Evolutionary conservation across 1,139 yeast species (phyloP), one percentile per base, ranked within the genome.

Genomic region (Sugiyamaella paludigena): DNA sequence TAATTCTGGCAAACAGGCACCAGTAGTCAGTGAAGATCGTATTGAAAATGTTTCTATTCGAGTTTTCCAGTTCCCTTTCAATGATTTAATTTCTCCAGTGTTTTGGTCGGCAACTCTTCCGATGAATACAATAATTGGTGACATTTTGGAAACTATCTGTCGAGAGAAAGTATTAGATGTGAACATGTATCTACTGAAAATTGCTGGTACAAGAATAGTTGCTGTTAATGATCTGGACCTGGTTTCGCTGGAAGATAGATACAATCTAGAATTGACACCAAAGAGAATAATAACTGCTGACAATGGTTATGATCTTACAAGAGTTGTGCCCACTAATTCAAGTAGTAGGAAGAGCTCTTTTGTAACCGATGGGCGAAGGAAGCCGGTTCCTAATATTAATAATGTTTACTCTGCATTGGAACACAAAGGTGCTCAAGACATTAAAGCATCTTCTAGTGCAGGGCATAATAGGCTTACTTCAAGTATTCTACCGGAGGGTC

Each of bases 61-160:
- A 13, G 59, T 68, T 6, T 68, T 56, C 53, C 64, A 63, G 57
- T 65, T 63, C 45, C 72, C 72, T 1, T 68, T 59, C 50, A 66
- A 68, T 42, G 68, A 67, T 10, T 53, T 66, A 49, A 55, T 65
- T 2, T 63, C 69, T 4, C 57, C 58, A 3, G 54, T 59, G 15
- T 63, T 63, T 43, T 68, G 70, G 70, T 53, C 58, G 13, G 53
- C 51, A 3, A 51, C 50, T 3, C 54, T 57, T 10, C 49, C 56
- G 10, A 37, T 51, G 8, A 47, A 52, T 8, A 60, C 61, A 27
- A 59, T 60, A 9, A 54, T 62, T 7, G 57, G 57, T 7, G 60
- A 61, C 8, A 53, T 70, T 7, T 56, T 69, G 32, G 63, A 61
- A 19, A 56, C 54, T 34, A 62, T 70, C 19, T 71, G 75, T 50